Percentiles rank a stretch among this genome's conserved stretches.
phyloP scores from a whole-genome alignment of 192 early-diverging fungal genomes.

The Backusella liffmaniae region DNA sequence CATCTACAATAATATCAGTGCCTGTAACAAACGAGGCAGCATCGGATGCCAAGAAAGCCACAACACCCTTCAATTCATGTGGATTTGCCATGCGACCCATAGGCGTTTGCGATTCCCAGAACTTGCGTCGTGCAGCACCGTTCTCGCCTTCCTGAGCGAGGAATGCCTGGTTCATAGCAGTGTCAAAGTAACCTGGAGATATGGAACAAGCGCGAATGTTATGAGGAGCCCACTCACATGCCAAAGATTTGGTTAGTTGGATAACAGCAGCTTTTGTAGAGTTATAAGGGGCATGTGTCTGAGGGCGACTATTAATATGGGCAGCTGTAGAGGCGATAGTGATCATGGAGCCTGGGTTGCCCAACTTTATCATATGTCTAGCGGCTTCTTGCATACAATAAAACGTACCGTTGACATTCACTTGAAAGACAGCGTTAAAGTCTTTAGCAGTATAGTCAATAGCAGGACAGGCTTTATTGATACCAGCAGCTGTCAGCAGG shows the following conservation, averaged over 20 bases:
- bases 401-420: constrained; percentile 39
- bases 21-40: constrained; percentile 60
- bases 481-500: constrained; percentile 37
- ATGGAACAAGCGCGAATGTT: constrained; percentile 41
- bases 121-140: background rate
- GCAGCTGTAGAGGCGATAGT: constrained; percentile 42
- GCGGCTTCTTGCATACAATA: constrained; percentile 37
- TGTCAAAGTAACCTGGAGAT: constrained; percentile 42
- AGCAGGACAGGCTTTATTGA: constrained; percentile 28
- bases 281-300: constrained; percentile 44
- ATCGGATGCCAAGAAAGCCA: constrained; percentile 62
- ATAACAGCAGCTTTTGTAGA: constrained; percentile 46
- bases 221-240: constrained; percentile 41
- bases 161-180: constrained; percentile 31
- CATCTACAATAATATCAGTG: constrained; percentile 34
- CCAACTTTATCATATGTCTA: constrained; percentile 30
- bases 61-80: constrained; percentile 35
- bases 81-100: constrained; percentile 30
- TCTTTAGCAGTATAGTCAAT: constrained; percentile 27
- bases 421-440: constrained; percentile 32
- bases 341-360: constrained; percentile 36
- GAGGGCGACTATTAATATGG: constrained; percentile 33
- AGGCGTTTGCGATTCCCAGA: constrained; percentile 26
- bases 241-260: constrained; percentile 43
- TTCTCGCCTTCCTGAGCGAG: constrained; percentile 26